Conservation (phyloP, 2,329 filamentous ascomycete species). For the Aspergillus sergii region DNA sequence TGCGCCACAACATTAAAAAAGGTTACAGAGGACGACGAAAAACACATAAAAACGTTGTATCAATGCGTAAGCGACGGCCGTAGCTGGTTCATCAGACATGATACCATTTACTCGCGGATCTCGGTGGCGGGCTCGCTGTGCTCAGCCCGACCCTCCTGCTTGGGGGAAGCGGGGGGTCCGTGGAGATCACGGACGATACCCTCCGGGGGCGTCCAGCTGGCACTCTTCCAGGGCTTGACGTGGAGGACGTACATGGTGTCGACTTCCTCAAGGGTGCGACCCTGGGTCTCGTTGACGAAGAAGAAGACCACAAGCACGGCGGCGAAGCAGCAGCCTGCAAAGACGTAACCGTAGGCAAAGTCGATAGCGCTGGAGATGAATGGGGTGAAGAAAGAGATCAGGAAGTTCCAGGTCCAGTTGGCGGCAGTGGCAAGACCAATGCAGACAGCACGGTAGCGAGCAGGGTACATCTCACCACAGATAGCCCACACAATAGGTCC, state of each 20-base stretch:
- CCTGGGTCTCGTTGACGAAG: slow-evolving; percentile 75
- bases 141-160: slow-evolving; percentile 18
- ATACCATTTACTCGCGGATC: slow-evolving; percentile 22
- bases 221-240: slow-evolving; percentile 66
- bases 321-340: slow-evolving; percentile 70
- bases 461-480: slow-evolving; percentile 49
- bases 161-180: slow-evolving; percentile 14
- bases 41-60: neutral
- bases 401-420: slow-evolving; percentile 79
- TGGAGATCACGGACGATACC: slow-evolving; percentile 33
- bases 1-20: slow-evolving; percentile 7
- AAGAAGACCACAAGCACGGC: slow-evolving; percentile 72
- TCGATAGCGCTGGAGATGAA: slow-evolving; percentile 74
- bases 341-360: slow-evolving; percentile 77
- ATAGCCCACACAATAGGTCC: slow-evolving; percentile 60
- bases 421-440: slow-evolving; percentile 76
- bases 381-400: slow-evolving; percentile 77
- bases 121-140: slow-evolving; percentile 22
- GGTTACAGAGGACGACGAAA: neutral
- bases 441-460: slow-evolving; percentile 66
- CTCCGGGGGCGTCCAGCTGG: slow-evolving; percentile 49
- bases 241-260: slow-evolving; percentile 74
- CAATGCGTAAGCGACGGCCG: slow-evolving; percentile 1
- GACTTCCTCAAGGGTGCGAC: slow-evolving; percentile 75
- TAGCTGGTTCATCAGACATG: slow-evolving; percentile 2